Percentiles rank a stretch among this genome's conserved stretches.
phyloP scores from a whole-genome alignment of 768 basidiomycete species.

The Amanita pallidorosea region DNA sequence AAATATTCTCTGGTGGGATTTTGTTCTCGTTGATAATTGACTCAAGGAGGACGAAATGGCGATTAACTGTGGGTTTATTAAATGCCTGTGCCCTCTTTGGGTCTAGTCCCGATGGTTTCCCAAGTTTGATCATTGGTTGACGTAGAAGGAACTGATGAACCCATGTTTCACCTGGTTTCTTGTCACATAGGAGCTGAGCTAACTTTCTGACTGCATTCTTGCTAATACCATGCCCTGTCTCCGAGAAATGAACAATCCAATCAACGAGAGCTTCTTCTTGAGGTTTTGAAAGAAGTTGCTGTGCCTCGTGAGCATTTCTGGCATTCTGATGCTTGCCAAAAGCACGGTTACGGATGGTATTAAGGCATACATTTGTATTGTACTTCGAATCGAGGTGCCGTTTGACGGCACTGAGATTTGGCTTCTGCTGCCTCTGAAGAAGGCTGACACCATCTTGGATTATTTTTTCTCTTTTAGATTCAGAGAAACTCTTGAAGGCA shows the following conservation, averaged over 20 bases:
- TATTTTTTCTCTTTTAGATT: neutral
- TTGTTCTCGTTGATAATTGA: too few species aligned
- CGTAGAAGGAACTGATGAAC: too few species aligned
- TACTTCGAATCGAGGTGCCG: neutral
- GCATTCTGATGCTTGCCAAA: slow-evolving; percentile 2
- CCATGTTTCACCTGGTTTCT: too few species aligned
- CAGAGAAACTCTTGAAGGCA: neutral
- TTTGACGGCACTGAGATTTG: neutral
- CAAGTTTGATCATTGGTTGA: too few species aligned
- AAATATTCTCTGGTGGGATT: too few species aligned
- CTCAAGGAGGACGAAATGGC: too few species aligned
- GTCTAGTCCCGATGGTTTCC: too few species aligned
- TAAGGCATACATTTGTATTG: neutral
- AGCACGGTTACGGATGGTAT: neutral
- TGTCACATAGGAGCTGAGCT: too few species aligned
- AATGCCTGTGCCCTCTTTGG: too few species aligned
- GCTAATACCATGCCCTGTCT: neutral
- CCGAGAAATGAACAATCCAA: slow-evolving; percentile 1
- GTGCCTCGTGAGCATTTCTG: neutral
- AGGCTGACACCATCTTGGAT: neutral
- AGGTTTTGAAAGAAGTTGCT: neutral
- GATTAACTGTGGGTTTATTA: too few species aligned
- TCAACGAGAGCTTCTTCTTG: neutral
- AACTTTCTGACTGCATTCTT: neutral
- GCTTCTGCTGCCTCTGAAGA: neutral